A percentile compares a stretch with the other conserved stretches of the same genome.
Evolutionary conservation across 768 basidiomycete species (phyloP).

Genomic region (Pulveroboletus ravenelii): DNA sequence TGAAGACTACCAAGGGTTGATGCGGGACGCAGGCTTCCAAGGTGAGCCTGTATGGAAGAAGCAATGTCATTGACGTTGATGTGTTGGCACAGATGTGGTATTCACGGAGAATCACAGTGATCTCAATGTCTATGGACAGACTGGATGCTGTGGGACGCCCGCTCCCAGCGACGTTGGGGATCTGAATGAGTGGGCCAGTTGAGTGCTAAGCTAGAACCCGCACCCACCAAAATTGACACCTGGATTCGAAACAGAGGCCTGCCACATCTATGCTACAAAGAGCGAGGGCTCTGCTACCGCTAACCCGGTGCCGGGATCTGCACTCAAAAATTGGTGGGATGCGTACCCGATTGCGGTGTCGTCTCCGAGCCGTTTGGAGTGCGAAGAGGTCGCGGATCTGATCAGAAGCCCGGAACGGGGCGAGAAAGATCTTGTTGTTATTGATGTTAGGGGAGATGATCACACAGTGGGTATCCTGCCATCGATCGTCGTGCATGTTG

Average conservation of each 20-base stretch:
- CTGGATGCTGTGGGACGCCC: slow-evolving; percentile 6
- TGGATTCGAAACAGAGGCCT: slow-evolving; percentile 35
- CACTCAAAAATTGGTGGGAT: slow-evolving; percentile 49
- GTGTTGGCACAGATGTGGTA: slow-evolving; percentile 31
- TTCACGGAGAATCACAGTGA: slow-evolving; percentile 41
- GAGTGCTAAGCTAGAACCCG: slow-evolving; percentile 8
- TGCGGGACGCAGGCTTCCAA: slow-evolving; percentile 39
- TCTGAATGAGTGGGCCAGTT: slow-evolving; percentile 43
- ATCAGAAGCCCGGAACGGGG: slow-evolving; percentile 11
- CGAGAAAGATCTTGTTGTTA: slow-evolving; percentile 35
- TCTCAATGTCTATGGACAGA: slow-evolving; percentile 34
- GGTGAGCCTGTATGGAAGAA: slow-evolving; percentile 23
- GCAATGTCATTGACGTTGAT: neutral
- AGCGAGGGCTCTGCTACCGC: neutral
- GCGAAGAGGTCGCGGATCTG: slow-evolving; percentile 37
- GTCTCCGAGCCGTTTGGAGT: slow-evolving; percentile 26
- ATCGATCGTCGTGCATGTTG: neutral
- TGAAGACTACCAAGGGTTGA: slow-evolving; percentile 35
- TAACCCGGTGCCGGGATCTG: neutral
- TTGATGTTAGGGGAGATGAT: slow-evolving; percentile 50
- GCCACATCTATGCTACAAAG: slow-evolving; percentile 45
- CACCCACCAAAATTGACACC: neutral
- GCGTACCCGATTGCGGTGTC: slow-evolving; percentile 43
- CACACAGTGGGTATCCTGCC: slow-evolving; percentile 32
- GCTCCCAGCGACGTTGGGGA: slow-evolving; percentile 25